A percentile compares a stretch with the other conserved stretches of the same genome.
phyloP scores from a whole-genome alignment of 169 alveolate species.

The Cryptosporidium felis region DNA sequence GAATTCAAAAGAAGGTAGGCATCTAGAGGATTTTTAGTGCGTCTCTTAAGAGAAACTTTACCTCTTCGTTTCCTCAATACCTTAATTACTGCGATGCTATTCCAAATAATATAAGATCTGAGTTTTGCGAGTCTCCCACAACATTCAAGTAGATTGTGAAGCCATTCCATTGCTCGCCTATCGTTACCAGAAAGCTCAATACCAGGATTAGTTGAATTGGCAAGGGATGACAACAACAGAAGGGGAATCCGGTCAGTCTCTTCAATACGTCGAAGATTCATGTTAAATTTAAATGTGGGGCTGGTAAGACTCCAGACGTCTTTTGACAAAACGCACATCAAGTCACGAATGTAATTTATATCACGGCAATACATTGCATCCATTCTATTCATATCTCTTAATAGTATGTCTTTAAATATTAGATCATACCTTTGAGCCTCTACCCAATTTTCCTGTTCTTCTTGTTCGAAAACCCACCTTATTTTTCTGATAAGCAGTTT shows the following conservation, averaged over 20 bases:
- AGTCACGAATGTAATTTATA: constrained; percentile 41
- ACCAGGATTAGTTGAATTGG: background rate
- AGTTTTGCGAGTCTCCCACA: constrained; percentile 54
- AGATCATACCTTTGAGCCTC: constrained; percentile 70
- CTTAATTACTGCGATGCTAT: constrained; percentile 67
- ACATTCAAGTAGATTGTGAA: constrained; percentile 55
- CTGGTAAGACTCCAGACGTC: constrained; percentile 20
- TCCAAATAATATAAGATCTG: constrained; percentile 64
- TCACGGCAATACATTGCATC: constrained; percentile 61
- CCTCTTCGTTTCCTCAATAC: constrained; percentile 53
- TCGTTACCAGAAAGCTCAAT: constrained; percentile 1
- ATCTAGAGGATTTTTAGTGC: constrained; percentile 31
- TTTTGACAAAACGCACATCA: constrained; percentile 23
- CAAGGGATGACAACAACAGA: constrained; percentile 29
- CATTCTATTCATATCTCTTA: constrained; percentile 68
- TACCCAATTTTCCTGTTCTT: constrained; percentile 12
- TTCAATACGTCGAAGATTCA: background rate
- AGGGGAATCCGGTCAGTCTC: background rate
- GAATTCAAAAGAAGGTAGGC: constrained; percentile 4
- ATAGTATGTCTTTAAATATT: constrained; percentile 47
- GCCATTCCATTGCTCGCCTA: constrained; percentile 53
- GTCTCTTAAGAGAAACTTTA: constrained; percentile 30
- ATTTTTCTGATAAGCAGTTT: constrained; percentile 58
- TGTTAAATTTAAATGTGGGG: background rate
- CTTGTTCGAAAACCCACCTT: constrained; percentile 66